phyloP scores from a whole-genome alignment of 192 early-diverging fungal species.

The Backusella australiensis region DNA sequence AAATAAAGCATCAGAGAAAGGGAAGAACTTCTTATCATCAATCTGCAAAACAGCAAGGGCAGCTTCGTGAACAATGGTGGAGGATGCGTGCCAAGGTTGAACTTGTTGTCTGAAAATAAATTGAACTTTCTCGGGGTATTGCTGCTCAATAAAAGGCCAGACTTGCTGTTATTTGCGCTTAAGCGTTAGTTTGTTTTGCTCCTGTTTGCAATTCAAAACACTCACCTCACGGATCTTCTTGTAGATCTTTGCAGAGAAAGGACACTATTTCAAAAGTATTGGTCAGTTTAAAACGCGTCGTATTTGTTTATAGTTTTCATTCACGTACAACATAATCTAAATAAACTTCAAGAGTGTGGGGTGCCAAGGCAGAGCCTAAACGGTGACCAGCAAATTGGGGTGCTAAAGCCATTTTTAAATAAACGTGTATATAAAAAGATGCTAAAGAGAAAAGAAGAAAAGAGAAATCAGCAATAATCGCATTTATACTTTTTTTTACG shows the following conservation, averaged over 20 bases:
- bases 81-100: slow-evolving; percentile 82
- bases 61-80: slow-evolving; percentile 74
- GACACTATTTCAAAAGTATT: slow-evolving; percentile 39
- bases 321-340: slow-evolving; percentile 52
- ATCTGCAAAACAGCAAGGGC: slow-evolving; percentile 66
- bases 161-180: slow-evolving; percentile 39
- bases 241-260: slow-evolving; percentile 66
- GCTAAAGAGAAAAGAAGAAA: not conserved
- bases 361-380: slow-evolving; percentile 39
- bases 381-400: slow-evolving; percentile 41
- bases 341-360: slow-evolving; percentile 48
- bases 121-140: slow-evolving; percentile 47
- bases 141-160: slow-evolving; percentile 45
- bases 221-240: slow-evolving; percentile 41
- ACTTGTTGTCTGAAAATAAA: slow-evolving; percentile 81
- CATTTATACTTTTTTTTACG: not conserved
- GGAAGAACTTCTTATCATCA: slow-evolving; percentile 50
- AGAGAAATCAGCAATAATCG: not conserved
- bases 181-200: not conserved
- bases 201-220: not conserved
- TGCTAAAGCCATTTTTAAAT: slow-evolving; percentile 28
- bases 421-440: not conserved
- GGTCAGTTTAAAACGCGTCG: not conserved
- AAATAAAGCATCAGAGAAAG: slow-evolving; percentile 56
- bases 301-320: not conserved